Evolutionary conservation across 495 filamentous ascomycete species (phyloP), one percentile per base, ranked within the genome.

Genomic region (Aspergillus sclerotioniger): DNA sequence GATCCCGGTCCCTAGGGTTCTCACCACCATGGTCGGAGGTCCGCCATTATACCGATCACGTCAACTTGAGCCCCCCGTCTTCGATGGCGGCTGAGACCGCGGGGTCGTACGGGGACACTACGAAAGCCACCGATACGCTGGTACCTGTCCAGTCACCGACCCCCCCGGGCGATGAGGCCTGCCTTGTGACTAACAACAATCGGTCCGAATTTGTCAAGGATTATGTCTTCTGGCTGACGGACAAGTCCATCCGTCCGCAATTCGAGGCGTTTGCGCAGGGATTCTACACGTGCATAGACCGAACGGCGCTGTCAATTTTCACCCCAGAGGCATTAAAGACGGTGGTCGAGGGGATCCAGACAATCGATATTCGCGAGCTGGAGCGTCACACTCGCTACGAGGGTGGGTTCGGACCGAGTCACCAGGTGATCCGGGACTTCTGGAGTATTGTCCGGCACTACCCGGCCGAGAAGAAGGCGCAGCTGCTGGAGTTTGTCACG

Each of bases 401-500:
- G 43, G 84, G 81, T 43, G 91, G 90, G 16, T 96, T 90, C 75
- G 80, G 84, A 41, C 77, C 85, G 1, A 71, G 72, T 8, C 85
- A 92, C 65, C 81, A 75, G 6, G 81, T 85, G 15, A 85, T 98
- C 51, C 65, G 76, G 5, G 82, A 90, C 56, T 97, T 98, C 71
- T 98, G 94, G 94, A 77, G 71, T 29, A 81, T 96, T 8, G 86
- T 93, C 6, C 82, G 80, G 54, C 62, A 67, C 8, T 96, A 86
- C 67, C 77, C 86, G 3, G 62, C 65, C 32, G 76, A 87, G n/a
- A 80, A 80, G 48, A 84, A 86, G 75, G 86, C 87, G 65, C 79
- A 83, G 32, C 76, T 98, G 48, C 77, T 98, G 54, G 92, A 97
- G 68, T 98, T 98, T 61, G 92, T 98, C 20, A 98, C 94, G 20